phyloP scores from a whole-genome alignment of 192 early-diverging fungal species.

The Spizellomyces sp. region DNA sequence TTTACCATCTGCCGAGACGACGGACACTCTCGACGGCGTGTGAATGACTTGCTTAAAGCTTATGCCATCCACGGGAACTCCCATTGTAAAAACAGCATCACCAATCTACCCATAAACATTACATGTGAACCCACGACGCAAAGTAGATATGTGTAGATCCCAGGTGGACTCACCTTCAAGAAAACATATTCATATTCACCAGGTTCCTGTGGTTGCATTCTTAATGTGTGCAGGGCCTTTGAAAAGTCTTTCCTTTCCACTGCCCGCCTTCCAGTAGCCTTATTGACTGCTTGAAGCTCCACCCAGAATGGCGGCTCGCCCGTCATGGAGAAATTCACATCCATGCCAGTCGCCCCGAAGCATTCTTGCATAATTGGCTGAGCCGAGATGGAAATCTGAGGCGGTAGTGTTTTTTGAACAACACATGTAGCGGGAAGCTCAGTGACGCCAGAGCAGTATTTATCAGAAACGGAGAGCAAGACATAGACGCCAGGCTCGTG shows the following conservation, averaged over 20 bases:
- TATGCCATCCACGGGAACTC: slow-evolving; percentile 30
- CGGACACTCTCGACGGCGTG: slow-evolving; percentile 40
- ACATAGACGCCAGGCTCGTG: slow-evolving; percentile 41
- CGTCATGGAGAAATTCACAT: slow-evolving; percentile 48
- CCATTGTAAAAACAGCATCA: slow-evolving; percentile 46
- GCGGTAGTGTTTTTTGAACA: slow-evolving; percentile 42
- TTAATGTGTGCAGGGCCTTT: slow-evolving; percentile 8
- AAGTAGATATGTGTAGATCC: background rate
- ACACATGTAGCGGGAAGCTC: slow-evolving; percentile 24
- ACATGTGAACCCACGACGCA: slow-evolving; percentile 2
- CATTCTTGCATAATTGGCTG: slow-evolving; percentile 47
- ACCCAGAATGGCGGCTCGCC: slow-evolving; percentile 53
- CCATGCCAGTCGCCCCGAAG: slow-evolving; percentile 50
- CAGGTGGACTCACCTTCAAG: slow-evolving; percentile 22
- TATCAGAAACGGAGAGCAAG: slow-evolving; percentile 39
- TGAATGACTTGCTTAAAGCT: slow-evolving; percentile 52
- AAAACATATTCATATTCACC: slow-evolving; percentile 48
- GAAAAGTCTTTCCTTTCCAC: background rate
- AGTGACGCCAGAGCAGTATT: slow-evolving; percentile 43
- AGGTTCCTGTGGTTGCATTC: slow-evolving; percentile 32
- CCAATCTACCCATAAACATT: slow-evolving; percentile 34
- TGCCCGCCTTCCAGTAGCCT: slow-evolving; percentile 7
- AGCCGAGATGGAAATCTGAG: slow-evolving; percentile 39
- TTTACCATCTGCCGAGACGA: background rate
- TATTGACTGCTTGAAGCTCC: slow-evolving; percentile 38